Conservation (phyloP, 176 grass and related monocot genomes). For the Metroxylon sagu region DNA sequence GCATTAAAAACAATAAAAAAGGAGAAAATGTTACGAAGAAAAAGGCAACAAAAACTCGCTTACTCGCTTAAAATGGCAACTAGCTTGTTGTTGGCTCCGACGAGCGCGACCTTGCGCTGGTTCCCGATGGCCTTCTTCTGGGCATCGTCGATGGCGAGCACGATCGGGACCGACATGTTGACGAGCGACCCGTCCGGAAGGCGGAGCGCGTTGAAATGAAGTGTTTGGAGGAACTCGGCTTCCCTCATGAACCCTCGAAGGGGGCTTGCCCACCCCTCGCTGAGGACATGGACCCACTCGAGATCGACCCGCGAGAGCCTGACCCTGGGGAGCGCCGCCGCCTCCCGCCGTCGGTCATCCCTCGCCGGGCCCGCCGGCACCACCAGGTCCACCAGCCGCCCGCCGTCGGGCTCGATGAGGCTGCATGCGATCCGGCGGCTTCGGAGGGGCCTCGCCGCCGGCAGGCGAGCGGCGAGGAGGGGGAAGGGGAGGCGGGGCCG, state of each 20-base stretch:
- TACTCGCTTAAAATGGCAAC: conserved; percentile 75
- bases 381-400: conserved; percentile 74
- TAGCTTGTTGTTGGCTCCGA: conserved; percentile 41
- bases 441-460: not conserved
- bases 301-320: conserved; percentile 47
- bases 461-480: not conserved
- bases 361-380: conserved; percentile 40
- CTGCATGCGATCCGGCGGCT: conserved; percentile 13
- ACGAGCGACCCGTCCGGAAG: conserved; percentile 48
- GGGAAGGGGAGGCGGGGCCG: not conserved
- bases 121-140: conserved; percentile 58
- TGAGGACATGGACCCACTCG: conserved; percentile 90
- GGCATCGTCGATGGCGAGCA: conserved; percentile 69
- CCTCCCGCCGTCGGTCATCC: conserved; percentile 42
- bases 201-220: conserved; percentile 96
- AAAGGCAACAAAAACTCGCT: conserved; percentile 6
- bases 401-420: conserved; percentile 93
- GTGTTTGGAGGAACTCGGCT: conserved; percentile 98
- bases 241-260: conserved; percentile 96
- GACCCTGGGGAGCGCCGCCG: conserved; percentile 46
- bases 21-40: not conserved
- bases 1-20: too few species aligned
- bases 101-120: conserved; percentile 51
- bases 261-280: conserved; percentile 96
- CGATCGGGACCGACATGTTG: conserved; percentile 99